Evolutionary conservation across 2,329 filamentous ascomycete species (phyloP).

Genomic region (Rhinocladiella mackenziei): DNA sequence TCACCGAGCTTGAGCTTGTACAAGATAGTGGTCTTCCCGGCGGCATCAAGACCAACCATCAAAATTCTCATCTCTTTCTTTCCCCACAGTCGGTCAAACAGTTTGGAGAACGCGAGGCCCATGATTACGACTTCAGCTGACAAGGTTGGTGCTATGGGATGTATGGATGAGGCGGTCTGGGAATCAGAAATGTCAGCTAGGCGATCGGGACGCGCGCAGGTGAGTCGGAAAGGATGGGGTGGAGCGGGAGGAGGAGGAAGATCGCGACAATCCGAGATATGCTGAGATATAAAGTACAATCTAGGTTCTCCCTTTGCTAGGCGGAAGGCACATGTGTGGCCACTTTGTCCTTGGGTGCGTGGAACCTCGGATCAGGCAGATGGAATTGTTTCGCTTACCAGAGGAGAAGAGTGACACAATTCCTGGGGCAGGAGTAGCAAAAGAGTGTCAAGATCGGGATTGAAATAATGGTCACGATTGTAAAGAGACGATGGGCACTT

Average conservation of each 20-base stretch:
- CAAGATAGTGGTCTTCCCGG: constrained; percentile 99
- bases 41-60: constrained; percentile 99
- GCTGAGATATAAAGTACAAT: constrained; percentile 10
- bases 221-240: not conserved
- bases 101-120: constrained; percentile 96
- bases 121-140: constrained; percentile 59
- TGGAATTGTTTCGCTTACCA: constrained; percentile 27
- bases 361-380: constrained; percentile 21
- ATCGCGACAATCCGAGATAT: constrained; percentile 4
- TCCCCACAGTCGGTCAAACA: constrained; percentile 94
- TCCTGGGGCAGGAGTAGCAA: constrained; percentile 14
- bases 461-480: constrained; percentile 16
- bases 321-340: constrained; percentile 27
- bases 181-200: constrained; percentile 21
- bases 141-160: constrained; percentile 17
- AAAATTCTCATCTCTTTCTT: constrained; percentile 99
- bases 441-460: constrained; percentile 20
- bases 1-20: constrained; percentile 98
- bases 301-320: constrained; percentile 12
- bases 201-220: constrained; percentile 4
- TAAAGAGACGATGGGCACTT: constrained; percentile 15
- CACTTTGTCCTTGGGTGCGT: constrained; percentile 29
- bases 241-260: not conserved
- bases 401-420: constrained; percentile 16
- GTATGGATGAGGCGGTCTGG: constrained; percentile 40